These are phyloP conservation scores for Solanum okadae DNA, from an alignment of 257 asterid genomes.

Conservation along the genomic window DNA sequence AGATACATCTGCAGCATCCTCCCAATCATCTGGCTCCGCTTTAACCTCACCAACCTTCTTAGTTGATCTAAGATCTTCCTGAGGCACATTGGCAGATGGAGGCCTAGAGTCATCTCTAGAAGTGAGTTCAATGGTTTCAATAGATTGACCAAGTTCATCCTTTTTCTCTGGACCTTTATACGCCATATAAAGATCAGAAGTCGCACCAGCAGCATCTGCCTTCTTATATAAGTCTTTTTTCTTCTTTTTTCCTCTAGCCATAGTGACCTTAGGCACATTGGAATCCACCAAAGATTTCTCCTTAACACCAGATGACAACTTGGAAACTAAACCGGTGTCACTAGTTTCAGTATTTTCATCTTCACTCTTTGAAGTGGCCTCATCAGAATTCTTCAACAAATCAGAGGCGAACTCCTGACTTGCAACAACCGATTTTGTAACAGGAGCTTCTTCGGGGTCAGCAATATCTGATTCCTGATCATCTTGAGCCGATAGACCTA, in stretches of 20 bases:
- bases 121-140: slow-evolving; percentile 21
- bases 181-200: slow-evolving; percentile 81
- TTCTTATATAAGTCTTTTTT: slow-evolving; percentile 36
- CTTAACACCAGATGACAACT: slow-evolving; percentile 18
- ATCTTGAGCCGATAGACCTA: slow-evolving; percentile 14
- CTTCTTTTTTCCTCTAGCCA: slow-evolving; percentile 36
- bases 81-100: slow-evolving; percentile 20
- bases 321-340: slow-evolving; percentile 15
- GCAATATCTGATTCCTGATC: slow-evolving; percentile 4
- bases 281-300: slow-evolving; percentile 50
- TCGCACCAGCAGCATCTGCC: slow-evolving; percentile 76
- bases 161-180: slow-evolving; percentile 90
- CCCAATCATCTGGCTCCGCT: slow-evolving; percentile 95
- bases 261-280: slow-evolving; percentile 28
- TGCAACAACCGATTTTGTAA: slow-evolving; percentile 3
- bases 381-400: slow-evolving; percentile 19
- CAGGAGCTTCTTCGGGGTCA: slow-evolving; percentile 18
- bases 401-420: slow-evolving; percentile 22
- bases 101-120: slow-evolving; percentile 23
- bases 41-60: slow-evolving; percentile 36
- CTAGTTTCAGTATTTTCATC: slow-evolving; percentile 21
- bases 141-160: slow-evolving; percentile 34
- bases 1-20: slow-evolving; percentile 81
- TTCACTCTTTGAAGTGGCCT: slow-evolving; percentile 25
- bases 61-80: slow-evolving; percentile 16